Conservation (phyloP, 2,329 filamentous ascomycete species). For the Malbranchea cinnamomea region DNA sequence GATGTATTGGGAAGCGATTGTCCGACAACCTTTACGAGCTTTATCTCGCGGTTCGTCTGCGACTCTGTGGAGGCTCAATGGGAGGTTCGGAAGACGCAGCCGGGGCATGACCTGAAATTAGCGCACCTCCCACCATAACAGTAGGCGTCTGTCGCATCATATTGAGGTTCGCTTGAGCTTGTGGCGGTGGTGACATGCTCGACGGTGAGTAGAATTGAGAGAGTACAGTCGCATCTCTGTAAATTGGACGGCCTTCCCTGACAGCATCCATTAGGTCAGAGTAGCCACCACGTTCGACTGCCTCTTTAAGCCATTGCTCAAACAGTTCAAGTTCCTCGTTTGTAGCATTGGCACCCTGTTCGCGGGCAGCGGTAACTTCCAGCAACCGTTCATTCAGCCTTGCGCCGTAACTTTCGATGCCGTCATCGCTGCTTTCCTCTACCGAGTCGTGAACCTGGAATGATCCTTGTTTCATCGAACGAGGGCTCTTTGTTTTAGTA, state of each 20-base stretch:
- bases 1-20: background rate
- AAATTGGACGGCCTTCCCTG: constrained; percentile 21
- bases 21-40: no score
- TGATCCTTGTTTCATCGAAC: constrained; percentile 10
- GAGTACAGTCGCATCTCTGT: constrained; percentile 7
- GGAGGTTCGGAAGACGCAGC: no score
- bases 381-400: constrained; percentile 37
- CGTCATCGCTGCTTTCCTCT: constrained; percentile 29
- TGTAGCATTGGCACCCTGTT: constrained; percentile 31
- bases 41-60: no score
- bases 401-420: constrained; percentile 37
- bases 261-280: constrained; percentile 27
- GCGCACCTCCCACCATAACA: no score
- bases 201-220: no score
- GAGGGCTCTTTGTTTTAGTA: constrained; percentile 14
- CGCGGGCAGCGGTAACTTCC: constrained; percentile 37
- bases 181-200: no score
- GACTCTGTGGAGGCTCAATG: no score
- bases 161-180: no score
- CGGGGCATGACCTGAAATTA: no score
- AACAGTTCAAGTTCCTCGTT: constrained; percentile 33
- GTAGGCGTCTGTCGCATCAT: no score
- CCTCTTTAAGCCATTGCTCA: constrained; percentile 46
- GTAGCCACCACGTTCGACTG: constrained; percentile 34
- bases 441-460: background rate